Base-by-base conservation (phyloP, 441 rosid genomes). In the Populus hybrid region DNA sequence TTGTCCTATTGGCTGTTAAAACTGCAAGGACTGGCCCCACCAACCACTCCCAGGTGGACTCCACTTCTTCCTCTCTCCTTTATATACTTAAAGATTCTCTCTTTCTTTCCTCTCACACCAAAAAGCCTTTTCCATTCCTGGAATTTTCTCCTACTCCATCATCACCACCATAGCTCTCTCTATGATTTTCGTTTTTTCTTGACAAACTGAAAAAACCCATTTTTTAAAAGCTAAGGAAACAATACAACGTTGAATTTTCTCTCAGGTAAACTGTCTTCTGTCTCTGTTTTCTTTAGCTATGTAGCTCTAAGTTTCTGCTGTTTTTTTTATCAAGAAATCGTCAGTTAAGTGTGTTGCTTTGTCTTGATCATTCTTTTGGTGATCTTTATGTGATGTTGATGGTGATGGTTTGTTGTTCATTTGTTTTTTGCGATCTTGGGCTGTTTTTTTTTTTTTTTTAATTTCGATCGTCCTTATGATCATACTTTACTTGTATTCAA, bases 31-130 rank as follows among this genome's bases (percentile, higher is more conserved):
- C 40, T 18, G 26, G 2, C n/a, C 36, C 5, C 36, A 34, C 89
- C 88, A 75, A 88, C 82, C 78, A 77, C 18, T 14, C 4, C 30
- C 1, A 1, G 59, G 82, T 76, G 79, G 83, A 76, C 57, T 36
- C 77, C 82, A 19, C 69, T 81, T 59, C 66, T 83, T 14, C 10
- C 74, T 26, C 3, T 12, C 40, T 21, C 74, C 35, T 81, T 78
- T 87, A 86, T 81, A 78, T 75, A 36, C 40, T 36, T 9, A 1
- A 77, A 78, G 82, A 78, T 78, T 84, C 87, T 79, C 67, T 61
- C 66, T 66, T 53, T 36, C 10, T 77, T 71, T 78, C 50, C 34
- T 57, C 21, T 59, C 76, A 12, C n/a, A 30, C 32, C 63, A 46
- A 67, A 36, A 69, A 63, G 36, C 35, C 71, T 36, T 32, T 38